phyloP scores from a whole-genome alignment of 1,284 basidiomycete genomes.

The Mycena sp. region DNA sequence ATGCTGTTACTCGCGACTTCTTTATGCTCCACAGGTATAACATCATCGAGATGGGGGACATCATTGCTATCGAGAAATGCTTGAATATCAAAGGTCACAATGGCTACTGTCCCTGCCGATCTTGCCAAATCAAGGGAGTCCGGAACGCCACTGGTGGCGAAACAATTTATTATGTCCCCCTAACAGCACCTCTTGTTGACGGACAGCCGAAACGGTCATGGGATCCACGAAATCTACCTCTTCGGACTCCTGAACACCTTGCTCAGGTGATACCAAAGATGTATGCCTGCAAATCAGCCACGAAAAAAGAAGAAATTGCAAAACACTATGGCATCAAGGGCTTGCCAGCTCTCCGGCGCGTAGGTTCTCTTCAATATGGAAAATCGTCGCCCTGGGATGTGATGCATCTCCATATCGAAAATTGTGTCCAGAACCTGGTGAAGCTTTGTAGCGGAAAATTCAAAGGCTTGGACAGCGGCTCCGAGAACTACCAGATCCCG shows the following conservation, averaged over 20 bases:
- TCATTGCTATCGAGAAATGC: conserved; percentile 41
- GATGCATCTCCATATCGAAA: conserved; percentile 44
- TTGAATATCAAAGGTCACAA: conserved; percentile 45
- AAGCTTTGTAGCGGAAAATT: conserved; percentile 43
- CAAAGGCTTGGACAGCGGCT: conserved; percentile 38
- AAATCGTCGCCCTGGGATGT: conserved; percentile 40
- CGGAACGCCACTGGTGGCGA: conserved; percentile 13
- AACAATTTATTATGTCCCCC: conserved; percentile 39
- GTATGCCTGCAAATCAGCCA: conserved; percentile 21
- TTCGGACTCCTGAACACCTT: conserved; percentile 31
- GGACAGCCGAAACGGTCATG: conserved; percentile 27
- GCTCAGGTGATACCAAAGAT: conserved; percentile 16
- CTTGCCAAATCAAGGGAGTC: conserved; percentile 40
- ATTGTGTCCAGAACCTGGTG: conserved; percentile 37
- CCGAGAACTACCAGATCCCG: conserved; percentile 31
- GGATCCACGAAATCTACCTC: conserved; percentile 30
- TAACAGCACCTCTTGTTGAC: conserved; percentile 32
- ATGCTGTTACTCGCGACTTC: conserved; percentile 22
- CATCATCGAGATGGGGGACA: conserved; percentile 41
- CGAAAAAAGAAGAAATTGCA: conserved; percentile 25
- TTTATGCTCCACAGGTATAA: conserved; percentile 42
- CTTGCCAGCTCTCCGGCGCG: conserved; percentile 27
- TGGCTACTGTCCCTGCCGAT: conserved; percentile 40
- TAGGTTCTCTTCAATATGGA: conserved; percentile 35
- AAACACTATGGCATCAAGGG: conserved; percentile 38